phyloP scores from a whole-genome alignment of 805 yeast genomes.

The Clavispora vitiphila region DNA sequence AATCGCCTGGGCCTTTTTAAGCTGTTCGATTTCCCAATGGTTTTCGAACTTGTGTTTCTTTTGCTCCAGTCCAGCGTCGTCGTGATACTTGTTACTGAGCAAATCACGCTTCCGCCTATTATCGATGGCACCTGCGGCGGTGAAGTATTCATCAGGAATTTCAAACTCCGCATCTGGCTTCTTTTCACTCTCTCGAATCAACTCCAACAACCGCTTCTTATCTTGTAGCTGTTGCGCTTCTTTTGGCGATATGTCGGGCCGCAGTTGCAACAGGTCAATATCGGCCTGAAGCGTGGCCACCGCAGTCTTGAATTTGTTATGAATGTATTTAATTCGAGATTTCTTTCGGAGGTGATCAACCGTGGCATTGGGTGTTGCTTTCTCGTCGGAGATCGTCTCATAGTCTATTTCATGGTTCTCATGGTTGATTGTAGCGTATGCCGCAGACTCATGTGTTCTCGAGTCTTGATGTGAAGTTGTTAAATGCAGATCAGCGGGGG shows the following conservation, averaged over 20 bases:
- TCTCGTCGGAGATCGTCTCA: no score
- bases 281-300: conserved; percentile 1
- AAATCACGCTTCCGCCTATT: conserved; percentile 48
- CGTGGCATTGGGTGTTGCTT: not conserved
- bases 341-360: not conserved
- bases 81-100: conserved; percentile 29
- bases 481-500: not conserved
- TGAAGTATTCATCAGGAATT: conserved; percentile 55
- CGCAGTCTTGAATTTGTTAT: conserved; percentile 6
- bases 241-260: conserved; percentile 9
- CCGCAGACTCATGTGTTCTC: not conserved
- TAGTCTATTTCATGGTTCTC: no score
- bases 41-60: conserved; percentile 21
- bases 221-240: conserved; percentile 9
- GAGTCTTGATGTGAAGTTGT: no score
- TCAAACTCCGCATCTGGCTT: conserved; percentile 1
- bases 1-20: conserved; percentile 34
- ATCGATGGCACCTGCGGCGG: conserved; percentile 49
- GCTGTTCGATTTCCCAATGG: conserved; percentile 54
- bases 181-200: conserved; percentile 1
- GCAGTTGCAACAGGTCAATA: conserved; percentile 1
- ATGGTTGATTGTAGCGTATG: no score
- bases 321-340: not conserved
- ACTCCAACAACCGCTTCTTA: conserved; percentile 7
- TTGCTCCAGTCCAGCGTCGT: conserved; percentile 14